Evolutionary conservation across 1,139 yeast species (phyloP).

Genomic region (Hansenula sp.): DNA sequence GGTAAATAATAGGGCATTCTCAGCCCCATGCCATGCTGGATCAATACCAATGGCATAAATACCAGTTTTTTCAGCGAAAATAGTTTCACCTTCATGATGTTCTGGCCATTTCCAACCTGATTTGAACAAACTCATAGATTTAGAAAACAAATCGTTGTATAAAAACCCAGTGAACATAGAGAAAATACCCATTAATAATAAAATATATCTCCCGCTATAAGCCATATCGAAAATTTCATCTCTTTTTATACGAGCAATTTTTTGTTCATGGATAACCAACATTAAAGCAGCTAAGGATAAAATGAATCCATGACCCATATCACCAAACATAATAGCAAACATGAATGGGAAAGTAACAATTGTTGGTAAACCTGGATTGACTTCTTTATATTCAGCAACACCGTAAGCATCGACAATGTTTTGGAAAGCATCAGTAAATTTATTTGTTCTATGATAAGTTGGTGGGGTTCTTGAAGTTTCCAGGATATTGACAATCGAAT

Average conservation of each 20-base stretch:
- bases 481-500: conserved; percentile 77
- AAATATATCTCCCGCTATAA: conserved; percentile 82
- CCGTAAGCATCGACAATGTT: conserved; percentile 94
- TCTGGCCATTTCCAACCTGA: conserved; percentile 95
- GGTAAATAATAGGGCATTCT: conserved; percentile 82
- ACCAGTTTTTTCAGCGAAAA: conserved; percentile 61
- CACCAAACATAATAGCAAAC: conserved; percentile 99
- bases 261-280: conserved; percentile 66
- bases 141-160: conserved; percentile 91
- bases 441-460: conserved; percentile 86
- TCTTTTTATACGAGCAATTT: conserved; percentile 62
- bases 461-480: conserved; percentile 88
- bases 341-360: conserved; percentile 95
- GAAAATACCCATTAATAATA: conserved; percentile 86
- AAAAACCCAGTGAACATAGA: conserved; percentile 92
- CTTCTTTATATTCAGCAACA: conserved; percentile 89
- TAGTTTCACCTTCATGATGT: conserved; percentile 53
- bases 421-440: conserved; percentile 90
- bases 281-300: conserved; percentile 67
- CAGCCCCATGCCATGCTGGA: conserved; percentile 97
- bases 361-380: conserved; percentile 94
- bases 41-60: conserved; percentile 85
- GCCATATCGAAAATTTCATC: conserved; percentile 99
- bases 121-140: conserved; percentile 77
- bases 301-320: conserved; percentile 90